Evolutionary conservation across 148 eudicot species (phyloP).

Genomic region (Rhododendron mucronatum): DNA sequence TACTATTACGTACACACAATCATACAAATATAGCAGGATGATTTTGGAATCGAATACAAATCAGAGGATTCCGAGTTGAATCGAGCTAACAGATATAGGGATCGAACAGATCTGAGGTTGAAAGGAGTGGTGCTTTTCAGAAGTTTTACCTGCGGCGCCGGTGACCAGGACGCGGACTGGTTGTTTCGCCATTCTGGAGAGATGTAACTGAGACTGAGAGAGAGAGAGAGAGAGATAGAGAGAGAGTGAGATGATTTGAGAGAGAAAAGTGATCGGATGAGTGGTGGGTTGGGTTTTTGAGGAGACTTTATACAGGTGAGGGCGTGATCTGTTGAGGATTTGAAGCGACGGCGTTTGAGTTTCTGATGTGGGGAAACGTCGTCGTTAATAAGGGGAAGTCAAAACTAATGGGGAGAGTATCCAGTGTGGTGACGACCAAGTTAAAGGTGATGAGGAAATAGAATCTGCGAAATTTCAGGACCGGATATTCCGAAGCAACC

Average conservation of each 20-base stretch:
- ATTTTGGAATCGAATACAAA: neutral
- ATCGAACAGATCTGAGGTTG: neutral
- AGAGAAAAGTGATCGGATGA: neutral
- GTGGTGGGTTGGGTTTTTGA: neutral
- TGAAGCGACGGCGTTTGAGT: neutral
- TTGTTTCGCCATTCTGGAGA: conserved; percentile 45
- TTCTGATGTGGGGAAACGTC: neutral
- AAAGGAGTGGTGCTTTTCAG: neutral
- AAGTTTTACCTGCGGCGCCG: conserved; percentile 65
- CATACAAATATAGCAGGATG: neutral
- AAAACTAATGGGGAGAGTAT: neutral
- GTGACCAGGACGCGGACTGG: conserved; percentile 77
- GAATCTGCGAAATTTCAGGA: too few relatives aligned
- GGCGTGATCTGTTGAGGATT: neutral
- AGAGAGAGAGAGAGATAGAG: neutral
- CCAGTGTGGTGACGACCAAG: neutral
- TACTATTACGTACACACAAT: neutral
- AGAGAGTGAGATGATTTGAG: neutral
- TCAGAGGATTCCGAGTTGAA: neutral
- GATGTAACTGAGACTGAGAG: neutral
- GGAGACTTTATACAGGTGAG: neutral
- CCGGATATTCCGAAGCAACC: too few relatives aligned
- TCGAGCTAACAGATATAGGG: neutral
- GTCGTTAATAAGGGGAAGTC: neutral
- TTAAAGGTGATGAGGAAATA: neutral